phyloP scores from a whole-genome alignment of 73 alveolate species.

The Paramecium tetraurelia region DNA sequence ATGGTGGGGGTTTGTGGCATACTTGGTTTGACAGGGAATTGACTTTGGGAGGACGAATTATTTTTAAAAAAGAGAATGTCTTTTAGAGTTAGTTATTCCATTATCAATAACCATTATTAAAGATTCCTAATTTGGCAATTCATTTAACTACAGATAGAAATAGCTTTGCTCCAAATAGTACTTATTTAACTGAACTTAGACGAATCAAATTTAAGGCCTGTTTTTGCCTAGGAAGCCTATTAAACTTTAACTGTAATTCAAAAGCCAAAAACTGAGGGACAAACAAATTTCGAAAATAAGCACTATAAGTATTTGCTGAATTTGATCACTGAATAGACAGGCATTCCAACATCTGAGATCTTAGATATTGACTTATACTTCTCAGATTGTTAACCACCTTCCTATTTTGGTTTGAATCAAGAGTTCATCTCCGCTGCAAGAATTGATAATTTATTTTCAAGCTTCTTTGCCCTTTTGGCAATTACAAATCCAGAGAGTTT shows the following conservation, averaged over 20 bases:
- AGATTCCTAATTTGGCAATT: slow-evolving; percentile 94
- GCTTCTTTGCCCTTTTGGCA: slow-evolving; percentile 89
- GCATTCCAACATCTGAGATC: slow-evolving; percentile 77
- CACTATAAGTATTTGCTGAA: slow-evolving; percentile 76
- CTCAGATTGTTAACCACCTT: slow-evolving; percentile 90
- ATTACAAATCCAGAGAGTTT: slow-evolving; percentile 75
- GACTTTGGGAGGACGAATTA: slow-evolving; percentile 94
- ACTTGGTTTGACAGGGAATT: slow-evolving; percentile 99
- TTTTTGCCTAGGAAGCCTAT: slow-evolving; percentile 83
- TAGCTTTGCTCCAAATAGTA: slow-evolving; percentile 77
- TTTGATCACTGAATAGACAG: slow-evolving; percentile 78
- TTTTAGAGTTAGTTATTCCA: slow-evolving; percentile 82
- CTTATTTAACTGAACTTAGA: not conserved
- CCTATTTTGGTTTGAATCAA: slow-evolving; percentile 87
- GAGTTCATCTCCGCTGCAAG: slow-evolving; percentile 94
- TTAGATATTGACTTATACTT: slow-evolving; percentile 89
- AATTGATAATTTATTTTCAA: slow-evolving; percentile 90
- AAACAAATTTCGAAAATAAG: slow-evolving; percentile 83
- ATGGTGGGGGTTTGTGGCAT: slow-evolving; percentile 99
- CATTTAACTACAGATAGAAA: slow-evolving; percentile 91
- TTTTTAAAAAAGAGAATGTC: slow-evolving; percentile 75
- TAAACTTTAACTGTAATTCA: slow-evolving; percentile 66
- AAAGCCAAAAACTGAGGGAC: slow-evolving; percentile 49
- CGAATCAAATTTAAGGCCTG: slow-evolving; percentile 92
- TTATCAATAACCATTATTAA: slow-evolving; percentile 85